Evolutionary conservation across 805 yeast species (phyloP), one percentile per base, ranked within the genome.

Genomic region (Ogataea neopini): DNA sequence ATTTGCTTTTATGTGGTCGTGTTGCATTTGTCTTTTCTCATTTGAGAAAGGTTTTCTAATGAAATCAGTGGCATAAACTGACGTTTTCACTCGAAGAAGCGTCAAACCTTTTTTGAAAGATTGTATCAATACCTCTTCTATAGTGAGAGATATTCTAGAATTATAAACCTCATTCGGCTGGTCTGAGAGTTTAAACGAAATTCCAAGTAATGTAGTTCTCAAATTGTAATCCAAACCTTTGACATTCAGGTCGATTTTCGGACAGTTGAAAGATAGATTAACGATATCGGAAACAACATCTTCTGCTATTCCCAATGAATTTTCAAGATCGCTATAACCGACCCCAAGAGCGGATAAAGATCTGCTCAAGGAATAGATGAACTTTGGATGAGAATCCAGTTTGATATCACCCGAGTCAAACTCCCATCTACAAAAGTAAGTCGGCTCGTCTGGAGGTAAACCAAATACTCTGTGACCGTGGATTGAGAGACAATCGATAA

Each of bases 401-500:
- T 56, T 47, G 4, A 90, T 67, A 4, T 70, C 71, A 8, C 91
- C 96, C 1, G 85, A 61, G 22, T 77, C 79, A 55, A 94, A 80
- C 49, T 86, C 91, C 99, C 99, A 94, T 50, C 87, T 84, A 59
- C 97, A 90, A 53, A 79, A 81, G 61, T 88, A 94, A 0, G 97
- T 88, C 0, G 92, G 89, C 61, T 88, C 96, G 6, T 74, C 71
- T 0, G 97, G 97, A 0, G 96, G 96, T 2, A 89, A 62, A 0
- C 99, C 99, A 70, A 89, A 89, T 83, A 91, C 82, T 59, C 98
- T 74, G 64, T 92, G 96, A 1, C 96, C 95, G 64, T 88, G 95
- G 19, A 88, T 73, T 2, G 75, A 60, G 10, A 86, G 61, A 0
- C 84, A 82, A 58, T 84, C 86, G 41, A 87, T 73, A 3, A 62